Conservation (phyloP, 169 alveolate species). For the Babesia ovata region DNA sequence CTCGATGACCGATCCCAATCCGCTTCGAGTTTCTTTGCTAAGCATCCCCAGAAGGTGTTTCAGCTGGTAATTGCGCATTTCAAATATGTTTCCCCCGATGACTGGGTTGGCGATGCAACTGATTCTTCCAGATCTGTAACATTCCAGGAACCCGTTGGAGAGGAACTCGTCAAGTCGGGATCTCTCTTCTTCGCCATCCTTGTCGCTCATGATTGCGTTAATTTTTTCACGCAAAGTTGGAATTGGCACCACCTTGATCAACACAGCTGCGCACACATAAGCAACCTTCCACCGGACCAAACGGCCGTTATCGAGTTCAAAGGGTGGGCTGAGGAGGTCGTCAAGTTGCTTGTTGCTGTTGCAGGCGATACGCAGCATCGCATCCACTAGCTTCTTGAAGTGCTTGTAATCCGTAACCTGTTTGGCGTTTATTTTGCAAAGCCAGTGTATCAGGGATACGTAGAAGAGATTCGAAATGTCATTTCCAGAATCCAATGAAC, state of each 20-base stretch:
- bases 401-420: slow-evolving; percentile 14
- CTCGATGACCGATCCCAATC: neutral
- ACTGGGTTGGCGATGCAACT: slow-evolving; percentile 13
- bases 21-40: neutral
- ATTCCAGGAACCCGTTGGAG: neutral
- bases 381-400: slow-evolving; percentile 13
- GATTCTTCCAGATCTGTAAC: neutral
- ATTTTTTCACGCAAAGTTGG: neutral
- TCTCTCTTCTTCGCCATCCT: neutral
- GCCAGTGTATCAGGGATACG: slow-evolving; percentile 8
- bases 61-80: slow-evolving; percentile 36
- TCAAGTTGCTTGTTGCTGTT: slow-evolving; percentile 6
- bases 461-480: neutral
- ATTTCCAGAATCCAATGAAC: slow-evolving; percentile 5
- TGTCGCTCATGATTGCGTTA: neutral
- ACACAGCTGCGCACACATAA: slow-evolving; percentile 13
- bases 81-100: slow-evolving; percentile 14
- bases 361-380: neutral
- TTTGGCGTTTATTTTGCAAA: neutral
- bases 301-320: neutral
- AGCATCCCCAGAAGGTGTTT: slow-evolving; percentile 13
- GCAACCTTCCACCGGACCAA: slow-evolving; percentile 29
- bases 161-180: slow-evolving; percentile 5
- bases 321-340: slow-evolving; percentile 24
- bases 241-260: slow-evolving; percentile 8